Base-by-base conservation (phyloP, 441 rosid species). In the Erysimum pusillum region DNA sequence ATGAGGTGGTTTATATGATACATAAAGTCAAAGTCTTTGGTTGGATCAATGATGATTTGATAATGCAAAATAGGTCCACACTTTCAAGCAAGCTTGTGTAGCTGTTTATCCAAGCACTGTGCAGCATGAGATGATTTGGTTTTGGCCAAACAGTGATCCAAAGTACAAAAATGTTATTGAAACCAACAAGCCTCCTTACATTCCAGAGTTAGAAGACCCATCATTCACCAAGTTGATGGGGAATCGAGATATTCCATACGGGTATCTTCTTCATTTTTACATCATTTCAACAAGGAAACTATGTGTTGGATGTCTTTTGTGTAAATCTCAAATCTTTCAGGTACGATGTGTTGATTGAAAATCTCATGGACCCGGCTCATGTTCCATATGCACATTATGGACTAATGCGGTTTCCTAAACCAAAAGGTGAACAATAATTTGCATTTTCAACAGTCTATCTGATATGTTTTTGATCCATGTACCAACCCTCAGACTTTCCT, bases 311-410 rank as follows among this genome's bases (percentile, higher is more conserved):
- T 57, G 73, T 69, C 31, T 38, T 73, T 22, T 41, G 3, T 69
- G 80, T 56, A 20, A 64, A 48, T 71, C 18, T 64, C 41, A 77
- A 49, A 61, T 53, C 57, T 85, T 81, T 80, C 83, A 94, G 99
- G 85, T 92, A 94, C 34, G 99, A 94, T 67, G 89, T 94, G 39
- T 71, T 92, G 82, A 35, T 90, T 39, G 99, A 92, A 79, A 94
- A 94, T 73, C 89, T 94, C 41, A 91, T 92, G 98, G 99, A 94
- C 80, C 99, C 97, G 53, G 89, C 98, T 81, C 99, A 94, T 83
- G 94, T 91, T 78, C 97, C 94, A 15, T 94, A 92, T 80, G 97
- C 99, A 51, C 99, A 94, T 80, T 84, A 90, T 75, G 92, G 97
- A 67, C 53, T 94, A 66, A 86, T 92, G 96, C 73, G 54, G 76